Evolutionary conservation across 208 protist species (phyloP), one percentile per base, ranked within the genome.

Genomic region (Vickermania spadyakhi): DNA sequence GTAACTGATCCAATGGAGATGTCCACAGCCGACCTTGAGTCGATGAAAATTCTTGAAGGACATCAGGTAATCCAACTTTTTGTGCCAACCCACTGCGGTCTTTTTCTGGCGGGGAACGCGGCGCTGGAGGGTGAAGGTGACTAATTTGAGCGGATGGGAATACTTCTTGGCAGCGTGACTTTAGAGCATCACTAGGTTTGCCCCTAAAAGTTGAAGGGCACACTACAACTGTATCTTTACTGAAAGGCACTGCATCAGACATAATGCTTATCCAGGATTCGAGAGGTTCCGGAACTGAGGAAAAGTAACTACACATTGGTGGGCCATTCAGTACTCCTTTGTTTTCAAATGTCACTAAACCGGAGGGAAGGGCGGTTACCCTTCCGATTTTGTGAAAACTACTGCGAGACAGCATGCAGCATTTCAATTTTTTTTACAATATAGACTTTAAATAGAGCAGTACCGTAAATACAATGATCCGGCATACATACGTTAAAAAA

Each of bases 191-290:
- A 30, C 70, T 60, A 41, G 74, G 69, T 23, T 64, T 58, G 0
- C 53, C 4, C 3, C 69, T 56, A 45, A 79, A 62, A 0, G 45
- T 69, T 13, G 79, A 85, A 0, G 81, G 76, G 57, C 75, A 86
- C 30, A 91, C 52, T 0, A 94, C 60, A 2, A 91, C 53, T 52
- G 70, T 77, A 28, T 89, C 73, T 26, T 80, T 70, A 56, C 81
- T 84, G 42, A 94, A 94, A 2, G 87, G 87, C 21, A 91, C 87
- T 1, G 77, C 62, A 49, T 90, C 78, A 11, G 71, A 66, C 52
- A 94, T 62, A 31, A 76, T 64, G n/a, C 79, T 65, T 11, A 94
- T 65, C 84, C 87, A 94, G 36, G 65, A 67, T 49, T 91, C 79
- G 2, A 86, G 54, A 7, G 87, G 87, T 57, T 91, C 81, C 13